A percentile compares a stretch with the other conserved stretches of the same genome.
Conservation (phyloP, 306 rosid species). For the Rubus parviflorus region DNA sequence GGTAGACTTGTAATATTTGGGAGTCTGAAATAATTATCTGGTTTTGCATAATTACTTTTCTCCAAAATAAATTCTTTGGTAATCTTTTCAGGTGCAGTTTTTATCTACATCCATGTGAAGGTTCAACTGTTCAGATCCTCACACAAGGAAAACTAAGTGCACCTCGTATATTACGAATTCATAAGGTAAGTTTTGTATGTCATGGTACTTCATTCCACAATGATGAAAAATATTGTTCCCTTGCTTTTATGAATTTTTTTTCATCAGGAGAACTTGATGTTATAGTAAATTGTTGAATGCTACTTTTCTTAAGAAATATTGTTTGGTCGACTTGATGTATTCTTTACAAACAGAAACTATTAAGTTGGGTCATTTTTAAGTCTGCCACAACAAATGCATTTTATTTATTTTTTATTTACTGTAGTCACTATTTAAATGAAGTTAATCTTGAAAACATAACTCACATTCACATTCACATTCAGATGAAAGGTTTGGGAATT, state of each 20-base stretch:
- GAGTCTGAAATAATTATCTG: not conserved
- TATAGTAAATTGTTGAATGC: not conserved
- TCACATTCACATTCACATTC: too few species aligned
- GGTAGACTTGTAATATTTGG: not conserved
- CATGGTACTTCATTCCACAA: slow-evolving; percentile 17
- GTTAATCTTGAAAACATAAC: not conserved
- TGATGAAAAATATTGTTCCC: not conserved
- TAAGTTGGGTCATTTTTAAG: not conserved
- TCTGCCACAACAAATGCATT: not conserved
- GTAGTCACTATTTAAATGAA: not conserved
- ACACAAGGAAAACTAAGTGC: slow-evolving; percentile 98
- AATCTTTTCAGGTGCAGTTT: slow-evolving; percentile 79
- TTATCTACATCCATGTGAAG: slow-evolving; percentile 94
- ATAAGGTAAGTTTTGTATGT: slow-evolving; percentile 60
- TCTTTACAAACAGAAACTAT: not conserved
- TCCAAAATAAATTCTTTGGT: slow-evolving; percentile 2
- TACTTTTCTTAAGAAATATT: not conserved
- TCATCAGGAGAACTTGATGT: not conserved
- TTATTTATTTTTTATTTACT: not conserved
- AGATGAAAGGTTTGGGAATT: not conserved
- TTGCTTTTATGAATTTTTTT: not conserved
- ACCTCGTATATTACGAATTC: slow-evolving; percentile 93
- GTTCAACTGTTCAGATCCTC: slow-evolving; percentile 80
- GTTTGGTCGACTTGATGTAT: not conserved
- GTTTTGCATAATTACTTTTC: not conserved